Percentiles rank a stretch among this genome's conserved stretches.
Evolutionary conservation across 2,329 filamentous ascomycete genomes (phyloP).

Genomic region (Fusarium annulatum): DNA sequence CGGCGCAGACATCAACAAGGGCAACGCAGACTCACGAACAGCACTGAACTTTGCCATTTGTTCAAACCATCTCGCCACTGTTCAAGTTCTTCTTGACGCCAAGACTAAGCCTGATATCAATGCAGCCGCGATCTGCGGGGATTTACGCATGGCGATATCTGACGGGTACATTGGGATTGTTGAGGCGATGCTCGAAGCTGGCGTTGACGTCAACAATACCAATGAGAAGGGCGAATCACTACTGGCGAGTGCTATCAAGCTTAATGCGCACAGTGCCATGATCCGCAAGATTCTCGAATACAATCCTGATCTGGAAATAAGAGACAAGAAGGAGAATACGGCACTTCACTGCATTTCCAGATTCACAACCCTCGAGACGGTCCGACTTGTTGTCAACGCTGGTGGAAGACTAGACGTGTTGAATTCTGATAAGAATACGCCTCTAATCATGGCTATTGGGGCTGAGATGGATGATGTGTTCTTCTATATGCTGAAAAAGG

Average conservation of each 20-base stretch:
- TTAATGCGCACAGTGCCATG: background rate
- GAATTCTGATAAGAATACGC: background rate
- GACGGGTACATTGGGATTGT: accelerated
- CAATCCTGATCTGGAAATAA: background rate
- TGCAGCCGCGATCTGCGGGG: accelerated
- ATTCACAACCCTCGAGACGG: background rate
- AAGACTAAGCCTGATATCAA: background rate
- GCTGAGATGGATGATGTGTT: background rate
- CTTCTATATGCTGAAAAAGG: slow-evolving; percentile 14
- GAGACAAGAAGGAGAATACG: background rate
- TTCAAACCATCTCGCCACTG: accelerated
- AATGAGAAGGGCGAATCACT: background rate
- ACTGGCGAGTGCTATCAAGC: background rate
- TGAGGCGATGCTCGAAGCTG: background rate
- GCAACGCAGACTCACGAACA: background rate
- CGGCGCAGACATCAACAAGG: background rate
- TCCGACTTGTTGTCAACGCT: slow-evolving; percentile 11
- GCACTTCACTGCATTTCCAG: slow-evolving; percentile 1
- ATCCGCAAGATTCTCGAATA: slow-evolving; percentile 10
- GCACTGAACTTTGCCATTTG: background rate
- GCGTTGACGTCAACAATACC: background rate
- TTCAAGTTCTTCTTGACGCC: accelerated
- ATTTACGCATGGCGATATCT: background rate
- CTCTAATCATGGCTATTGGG: background rate
- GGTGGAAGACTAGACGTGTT: slow-evolving; percentile 1